Conservation (phyloP, 2,329 filamentous ascomycete genomes). For the Daldinia sp. region DNA sequence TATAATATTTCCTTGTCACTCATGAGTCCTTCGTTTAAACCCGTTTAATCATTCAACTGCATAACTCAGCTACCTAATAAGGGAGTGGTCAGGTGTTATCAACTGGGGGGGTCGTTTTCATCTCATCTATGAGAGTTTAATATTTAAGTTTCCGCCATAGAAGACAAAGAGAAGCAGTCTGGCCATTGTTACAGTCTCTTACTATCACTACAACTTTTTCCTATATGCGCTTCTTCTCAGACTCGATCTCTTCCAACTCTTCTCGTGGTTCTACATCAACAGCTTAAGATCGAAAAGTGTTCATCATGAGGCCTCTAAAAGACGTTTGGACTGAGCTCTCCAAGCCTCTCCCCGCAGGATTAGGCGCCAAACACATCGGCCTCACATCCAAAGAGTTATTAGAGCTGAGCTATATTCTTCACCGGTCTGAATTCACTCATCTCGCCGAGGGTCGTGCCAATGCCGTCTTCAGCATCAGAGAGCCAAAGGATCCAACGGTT, state of each 20-base stretch:
- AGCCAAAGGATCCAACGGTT: constrained; percentile 53
- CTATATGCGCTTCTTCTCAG: constrained; percentile 28
- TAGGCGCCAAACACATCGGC: constrained; percentile 26
- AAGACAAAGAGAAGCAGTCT: constrained; percentile 19
- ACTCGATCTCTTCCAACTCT: not conserved
- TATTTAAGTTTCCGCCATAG: constrained; percentile 36
- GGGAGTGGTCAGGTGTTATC: constrained; percentile 6
- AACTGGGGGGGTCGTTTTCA: not conserved
- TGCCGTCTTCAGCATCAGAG: constrained; percentile 73
- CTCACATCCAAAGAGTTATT: constrained; percentile 40
- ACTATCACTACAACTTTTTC: not conserved
- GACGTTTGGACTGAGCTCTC: constrained; percentile 47
- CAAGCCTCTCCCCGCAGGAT: constrained; percentile 41
- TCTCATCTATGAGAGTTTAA: constrained; percentile 29
- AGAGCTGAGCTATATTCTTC: constrained; percentile 40
- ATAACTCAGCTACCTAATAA: not conserved
- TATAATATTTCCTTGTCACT: constrained; percentile 16
- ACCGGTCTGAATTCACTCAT: constrained; percentile 52
- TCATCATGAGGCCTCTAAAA: constrained; percentile 39
- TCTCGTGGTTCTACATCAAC: constrained; percentile 2
- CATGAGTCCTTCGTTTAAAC: constrained; percentile 33
- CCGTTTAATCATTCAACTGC: not conserved
- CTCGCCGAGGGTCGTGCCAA: constrained; percentile 81
- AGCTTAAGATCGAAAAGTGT: constrained; percentile 11
- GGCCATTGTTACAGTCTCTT: constrained; percentile 1